Evolutionary conservation across 805 yeast genomes (phyloP).

Genomic region (Barnettozyma wickerhamii): DNA sequence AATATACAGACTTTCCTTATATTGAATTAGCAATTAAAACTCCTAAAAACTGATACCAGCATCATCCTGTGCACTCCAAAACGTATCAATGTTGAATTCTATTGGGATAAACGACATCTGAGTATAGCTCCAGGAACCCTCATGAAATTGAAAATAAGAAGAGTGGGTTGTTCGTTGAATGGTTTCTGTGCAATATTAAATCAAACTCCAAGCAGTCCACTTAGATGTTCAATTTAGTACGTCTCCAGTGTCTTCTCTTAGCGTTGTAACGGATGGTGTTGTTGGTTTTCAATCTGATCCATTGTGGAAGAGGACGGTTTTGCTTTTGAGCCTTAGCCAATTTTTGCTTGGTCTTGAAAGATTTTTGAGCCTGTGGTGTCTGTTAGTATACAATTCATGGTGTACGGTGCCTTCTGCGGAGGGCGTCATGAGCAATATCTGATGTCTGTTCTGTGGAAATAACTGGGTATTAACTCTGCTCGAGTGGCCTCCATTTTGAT

Average conservation of each 20-base stretch:
- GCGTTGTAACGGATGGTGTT: constrained; percentile 98
- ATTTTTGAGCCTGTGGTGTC: constrained; percentile 70
- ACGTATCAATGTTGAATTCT: no score
- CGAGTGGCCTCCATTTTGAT: no score
- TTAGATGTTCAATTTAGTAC: constrained; percentile 98
- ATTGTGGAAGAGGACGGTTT: constrained; percentile 99
- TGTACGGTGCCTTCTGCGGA: background rate
- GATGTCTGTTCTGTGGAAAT: no score
- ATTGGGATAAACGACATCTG: background rate
- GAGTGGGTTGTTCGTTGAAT: constrained; percentile 8
- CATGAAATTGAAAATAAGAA: background rate
- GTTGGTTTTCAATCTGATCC: constrained; percentile 98
- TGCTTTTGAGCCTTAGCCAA: constrained; percentile 98
- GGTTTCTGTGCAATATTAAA: constrained; percentile 6
- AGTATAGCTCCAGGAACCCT: background rate
- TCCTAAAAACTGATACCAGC: background rate
- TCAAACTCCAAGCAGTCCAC: constrained; percentile 14
- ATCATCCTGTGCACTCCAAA: no score
- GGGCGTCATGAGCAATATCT: no score
- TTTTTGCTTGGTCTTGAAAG: constrained; percentile 96
- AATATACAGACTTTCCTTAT: constrained; percentile 24
- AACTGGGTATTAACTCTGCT: no score
- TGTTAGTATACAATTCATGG: constrained; percentile 16
- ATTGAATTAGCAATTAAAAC: constrained; percentile 6
- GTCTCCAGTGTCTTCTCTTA: constrained; percentile 99